Evolutionary conservation across 768 basidiomycete species (phyloP), one percentile per base, ranked within the genome.

Genomic region (Tricholoma bakamatsutake): DNA sequence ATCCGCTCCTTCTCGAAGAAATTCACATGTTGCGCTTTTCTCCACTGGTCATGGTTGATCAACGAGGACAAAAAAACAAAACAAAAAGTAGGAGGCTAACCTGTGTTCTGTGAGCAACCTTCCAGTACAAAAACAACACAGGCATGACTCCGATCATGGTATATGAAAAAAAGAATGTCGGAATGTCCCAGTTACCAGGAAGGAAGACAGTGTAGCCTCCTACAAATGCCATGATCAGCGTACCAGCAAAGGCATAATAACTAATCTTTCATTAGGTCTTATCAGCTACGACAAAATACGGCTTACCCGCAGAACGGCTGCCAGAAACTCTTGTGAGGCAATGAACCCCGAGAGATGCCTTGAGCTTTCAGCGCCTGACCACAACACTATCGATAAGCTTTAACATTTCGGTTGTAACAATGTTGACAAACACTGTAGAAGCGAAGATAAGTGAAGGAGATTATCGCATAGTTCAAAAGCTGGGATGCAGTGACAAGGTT

Each of bases 151-250:
- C 73, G 42, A 79, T 69, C 76, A 77, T 78, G 9, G 72, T 67
- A 50, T 80, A 80, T 1, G 76, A 79, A 58, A 80, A 81, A 17
- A 80, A 59, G 67, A 80, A 81, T 4, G 72, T 73, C 5, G 79
- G 72, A 9, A 75, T 59, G 51, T 74, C 68, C 80, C 80, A 81
- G 34, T 62, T 66, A 11, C 78, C 80, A 18, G 78, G 78, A 9
- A 81, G 71, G 59, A 81, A 80, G n/a, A 81, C 78, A 2, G 70
- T 72, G 53, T 78, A 80, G 0, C 79, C 80, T 15, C 76, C 69
- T 0, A 80, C 73, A 50, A 81, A 73, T 15, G 77, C 72, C 78
- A 80, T 79, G 0, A 68, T 66, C 17, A 74, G 58, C 18, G 76
- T 79, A 13, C 76, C 78, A 13, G 55, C 48, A 15, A 80, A 64